These are phyloP conservation scores for Hypoxylon sp. DNA, from an alignment of 2,329 filamentous ascomycete species.

Conservation along the genomic window DNA sequence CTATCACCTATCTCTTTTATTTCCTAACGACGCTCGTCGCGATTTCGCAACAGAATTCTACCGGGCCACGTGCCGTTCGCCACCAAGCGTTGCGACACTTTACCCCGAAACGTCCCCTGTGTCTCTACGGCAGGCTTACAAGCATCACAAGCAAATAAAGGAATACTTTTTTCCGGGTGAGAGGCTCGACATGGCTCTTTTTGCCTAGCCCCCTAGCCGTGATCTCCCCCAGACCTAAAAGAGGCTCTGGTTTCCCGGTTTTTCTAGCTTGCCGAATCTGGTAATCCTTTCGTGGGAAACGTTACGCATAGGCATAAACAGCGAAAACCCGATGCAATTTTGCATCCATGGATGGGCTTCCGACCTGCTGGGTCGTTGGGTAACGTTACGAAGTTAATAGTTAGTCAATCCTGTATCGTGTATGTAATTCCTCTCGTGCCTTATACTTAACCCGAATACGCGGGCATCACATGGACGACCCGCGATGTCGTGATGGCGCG, in stretches of 20 bases:
- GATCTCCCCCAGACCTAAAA: constrained; percentile 22
- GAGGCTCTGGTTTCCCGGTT: constrained; percentile 30
- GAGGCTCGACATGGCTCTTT: constrained; percentile 32
- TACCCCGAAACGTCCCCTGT: constrained; percentile 36
- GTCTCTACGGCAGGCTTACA: constrained; percentile 4
- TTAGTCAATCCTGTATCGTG: neutral
- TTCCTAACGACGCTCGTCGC: constrained; percentile 26
- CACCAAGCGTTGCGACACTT: constrained; percentile 26
- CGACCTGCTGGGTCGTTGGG: constrained; percentile 35
- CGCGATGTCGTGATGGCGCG: neutral
- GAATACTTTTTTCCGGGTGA: constrained; percentile 25
- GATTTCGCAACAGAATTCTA: constrained; percentile 38
- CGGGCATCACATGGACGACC: neutral
- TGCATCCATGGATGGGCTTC: constrained; percentile 18
- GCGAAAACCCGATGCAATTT: constrained; percentile 4
- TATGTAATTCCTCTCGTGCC: neutral
- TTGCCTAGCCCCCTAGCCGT: constrained; percentile 21
- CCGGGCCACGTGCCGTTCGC: constrained; percentile 46
- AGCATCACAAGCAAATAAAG: constrained; percentile 25
- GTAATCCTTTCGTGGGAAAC: constrained; percentile 40
- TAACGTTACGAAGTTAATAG: constrained; percentile 39
- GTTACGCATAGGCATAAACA: constrained; percentile 24
- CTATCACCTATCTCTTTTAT: constrained; percentile 19
- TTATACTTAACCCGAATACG: constrained; percentile 28
- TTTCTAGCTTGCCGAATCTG: constrained; percentile 29